Evolutionary conservation across 306 rosid genomes (phyloP).

Genomic region (Abrus precatorius): DNA sequence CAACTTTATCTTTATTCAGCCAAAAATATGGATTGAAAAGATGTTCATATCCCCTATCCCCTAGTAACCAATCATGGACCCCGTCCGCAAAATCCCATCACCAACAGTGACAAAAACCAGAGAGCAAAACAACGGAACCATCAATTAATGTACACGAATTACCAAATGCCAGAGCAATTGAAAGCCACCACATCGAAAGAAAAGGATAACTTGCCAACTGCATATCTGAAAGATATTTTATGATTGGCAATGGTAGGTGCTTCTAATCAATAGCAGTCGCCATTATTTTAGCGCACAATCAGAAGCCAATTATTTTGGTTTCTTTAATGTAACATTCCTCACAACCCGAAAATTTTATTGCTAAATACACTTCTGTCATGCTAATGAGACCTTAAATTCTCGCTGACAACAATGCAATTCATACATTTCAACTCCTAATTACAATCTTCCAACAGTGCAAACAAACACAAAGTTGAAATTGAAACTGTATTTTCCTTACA

Average conservation of each 20-base stretch:
- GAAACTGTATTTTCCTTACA: slow-evolving; percentile 42
- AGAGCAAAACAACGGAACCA: slow-evolving; percentile 25
- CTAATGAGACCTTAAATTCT: slow-evolving; percentile 7
- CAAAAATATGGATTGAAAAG: background rate
- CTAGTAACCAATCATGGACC: slow-evolving; percentile 30
- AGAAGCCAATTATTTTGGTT: background rate
- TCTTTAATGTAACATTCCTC: slow-evolving; percentile 42
- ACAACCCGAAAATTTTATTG: background rate
- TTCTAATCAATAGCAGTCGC: slow-evolving; percentile 20
- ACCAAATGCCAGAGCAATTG: slow-evolving; percentile 42
- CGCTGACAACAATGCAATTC: slow-evolving; percentile 10
- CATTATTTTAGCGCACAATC: slow-evolving; percentile 47
- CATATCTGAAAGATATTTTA: slow-evolving; percentile 30
- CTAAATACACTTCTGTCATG: background rate
- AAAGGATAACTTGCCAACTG: slow-evolving; percentile 48
- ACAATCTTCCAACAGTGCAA: slow-evolving; percentile 43
- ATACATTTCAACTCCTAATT: slow-evolving; percentile 41
- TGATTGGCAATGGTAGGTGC: slow-evolving; percentile 45
- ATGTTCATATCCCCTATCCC: slow-evolving; percentile 29
- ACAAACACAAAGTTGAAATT: slow-evolving; percentile 33
- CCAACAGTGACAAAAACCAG: slow-evolving; percentile 19
- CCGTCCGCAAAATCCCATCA: slow-evolving; percentile 22
- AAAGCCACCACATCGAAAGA: slow-evolving; percentile 42
- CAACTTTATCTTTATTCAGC: background rate
- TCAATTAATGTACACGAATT: slow-evolving; percentile 42